Evolutionary conservation across 495 filamentous ascomycete species (phyloP).

Genomic region (Rostrohypoxylon terebratum): DNA sequence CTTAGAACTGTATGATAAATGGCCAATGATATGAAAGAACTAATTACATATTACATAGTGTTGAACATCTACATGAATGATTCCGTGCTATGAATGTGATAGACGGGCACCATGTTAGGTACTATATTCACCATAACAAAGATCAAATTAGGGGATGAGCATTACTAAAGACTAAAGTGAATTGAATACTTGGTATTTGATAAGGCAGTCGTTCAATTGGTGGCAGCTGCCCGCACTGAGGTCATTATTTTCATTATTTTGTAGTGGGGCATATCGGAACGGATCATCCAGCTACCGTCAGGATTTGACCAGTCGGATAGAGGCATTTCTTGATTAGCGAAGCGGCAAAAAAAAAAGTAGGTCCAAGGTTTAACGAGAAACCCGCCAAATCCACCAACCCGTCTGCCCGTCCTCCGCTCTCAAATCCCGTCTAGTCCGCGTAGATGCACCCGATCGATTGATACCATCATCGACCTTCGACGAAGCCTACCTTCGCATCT

Average conservation of each 20-base stretch:
- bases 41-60: not conserved
- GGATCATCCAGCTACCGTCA: constrained; percentile 11
- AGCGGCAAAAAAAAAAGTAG: constrained; percentile 48
- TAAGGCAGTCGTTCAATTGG: constrained; percentile 16
- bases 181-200: too few species aligned
- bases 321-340: constrained; percentile 50
- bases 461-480: constrained; percentile 25
- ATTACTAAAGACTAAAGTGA: not conserved
- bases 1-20: not conserved
- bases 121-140: not conserved
- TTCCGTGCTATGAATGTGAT: not conserved
- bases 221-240: constrained; percentile 11
- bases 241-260: constrained; percentile 8
- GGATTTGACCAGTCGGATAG: constrained; percentile 37
- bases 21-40: not conserved
- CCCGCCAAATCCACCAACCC: not conserved
- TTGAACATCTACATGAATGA: too few species aligned
- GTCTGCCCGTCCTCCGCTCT: constrained; percentile 1
- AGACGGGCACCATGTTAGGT: not conserved
- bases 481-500: constrained; percentile 6
- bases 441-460: constrained; percentile 41
- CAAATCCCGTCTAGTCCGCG: constrained; percentile 36
- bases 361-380: constrained; percentile 37
- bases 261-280: constrained; percentile 13
- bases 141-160: not conserved